phyloP scores from a whole-genome alignment of 129 eudicot genomes.

The Flaveria linearis region DNA sequence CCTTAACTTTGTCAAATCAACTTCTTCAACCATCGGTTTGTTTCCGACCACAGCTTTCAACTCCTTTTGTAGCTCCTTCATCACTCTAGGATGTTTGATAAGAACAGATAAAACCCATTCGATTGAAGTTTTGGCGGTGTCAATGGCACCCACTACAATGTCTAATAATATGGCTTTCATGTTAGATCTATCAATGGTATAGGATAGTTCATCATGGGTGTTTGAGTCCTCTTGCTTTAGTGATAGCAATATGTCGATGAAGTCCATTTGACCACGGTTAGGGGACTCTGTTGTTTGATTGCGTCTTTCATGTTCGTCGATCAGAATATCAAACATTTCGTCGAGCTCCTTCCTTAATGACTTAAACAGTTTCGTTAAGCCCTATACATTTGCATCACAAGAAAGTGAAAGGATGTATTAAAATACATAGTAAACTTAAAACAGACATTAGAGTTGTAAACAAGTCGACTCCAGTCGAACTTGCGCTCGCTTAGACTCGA shows the following conservation, averaged over 20 bases:
- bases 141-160: neutral
- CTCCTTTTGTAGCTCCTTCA: constrained; percentile 4
- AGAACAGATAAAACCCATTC: constrained; percentile 11
- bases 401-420: neutral
- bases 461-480: too few relatives aligned
- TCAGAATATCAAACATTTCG: constrained; percentile 1
- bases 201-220: constrained; percentile 14
- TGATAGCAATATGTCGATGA: constrained; percentile 3
- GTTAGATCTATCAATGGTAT: constrained; percentile 11
- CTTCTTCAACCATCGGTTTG: constrained; percentile 4
- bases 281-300: neutral
- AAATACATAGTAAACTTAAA: neutral
- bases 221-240: constrained; percentile 1
- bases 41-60: neutral
- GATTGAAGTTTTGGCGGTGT: neutral
- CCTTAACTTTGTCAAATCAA: neutral
- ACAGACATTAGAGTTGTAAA: neutral
- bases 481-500: too few relatives aligned
- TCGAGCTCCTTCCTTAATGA: constrained; percentile 1
- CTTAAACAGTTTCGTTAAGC: neutral
- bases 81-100: constrained; percentile 18
- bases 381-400: constrained; percentile 1
- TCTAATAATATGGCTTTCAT: constrained; percentile 15
- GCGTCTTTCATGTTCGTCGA: constrained; percentile 13
- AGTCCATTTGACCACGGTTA: constrained; percentile 1